Conservation (phyloP, 495 filamentous ascomycete species). For the Monascus purpureus region DNA sequence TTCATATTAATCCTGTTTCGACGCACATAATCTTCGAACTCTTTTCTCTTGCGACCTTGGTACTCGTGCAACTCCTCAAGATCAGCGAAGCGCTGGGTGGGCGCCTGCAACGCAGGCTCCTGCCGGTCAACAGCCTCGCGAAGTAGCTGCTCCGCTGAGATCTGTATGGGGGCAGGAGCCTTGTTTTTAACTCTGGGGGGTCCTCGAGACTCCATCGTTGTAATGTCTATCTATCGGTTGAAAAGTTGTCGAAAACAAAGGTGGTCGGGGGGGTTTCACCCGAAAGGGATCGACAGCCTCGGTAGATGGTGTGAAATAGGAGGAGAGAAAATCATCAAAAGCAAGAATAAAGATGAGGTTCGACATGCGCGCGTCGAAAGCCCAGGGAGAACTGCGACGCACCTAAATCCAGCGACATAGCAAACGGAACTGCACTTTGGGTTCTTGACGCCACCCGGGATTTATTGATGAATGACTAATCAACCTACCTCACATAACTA, state of each 20-base stretch:
- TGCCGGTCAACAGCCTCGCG: constrained; percentile 96
- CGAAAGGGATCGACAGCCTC: too few relatives aligned
- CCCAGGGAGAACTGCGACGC: too few relatives aligned
- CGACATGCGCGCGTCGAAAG: too few relatives aligned
- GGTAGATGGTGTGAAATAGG: too few relatives aligned
- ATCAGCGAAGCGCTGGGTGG: constrained; percentile 89
- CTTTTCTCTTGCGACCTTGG: constrained; percentile 87
- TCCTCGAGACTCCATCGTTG: constrained; percentile 80
- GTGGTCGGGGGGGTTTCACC: too few relatives aligned
- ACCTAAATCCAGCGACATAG: too few relatives aligned
- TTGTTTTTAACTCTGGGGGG: constrained; percentile 98
- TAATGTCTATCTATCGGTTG: too few relatives aligned
- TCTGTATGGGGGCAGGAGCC: constrained; percentile 76
- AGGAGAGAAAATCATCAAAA: too few relatives aligned
- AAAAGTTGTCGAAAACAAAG: too few relatives aligned
- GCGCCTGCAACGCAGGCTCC: constrained; percentile 73
- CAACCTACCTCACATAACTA: constrained; percentile 1
- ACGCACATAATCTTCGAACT: constrained; percentile 96
- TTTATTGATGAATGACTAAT: constrained; percentile 9
- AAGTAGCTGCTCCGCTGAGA: constrained; percentile 92
- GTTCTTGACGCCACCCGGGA: constrained; percentile 10
- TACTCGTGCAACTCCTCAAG: constrained; percentile 97
- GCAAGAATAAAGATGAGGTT: too few relatives aligned
- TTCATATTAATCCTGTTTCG: constrained; percentile 92
- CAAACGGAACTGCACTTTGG: constrained; percentile 11